A percentile compares a stretch with the other conserved stretches of the same genome.
These are phyloP conservation scores for Candida bentonensis DNA, from an alignment of 805 yeast species.

Conservation along the genomic window DNA sequence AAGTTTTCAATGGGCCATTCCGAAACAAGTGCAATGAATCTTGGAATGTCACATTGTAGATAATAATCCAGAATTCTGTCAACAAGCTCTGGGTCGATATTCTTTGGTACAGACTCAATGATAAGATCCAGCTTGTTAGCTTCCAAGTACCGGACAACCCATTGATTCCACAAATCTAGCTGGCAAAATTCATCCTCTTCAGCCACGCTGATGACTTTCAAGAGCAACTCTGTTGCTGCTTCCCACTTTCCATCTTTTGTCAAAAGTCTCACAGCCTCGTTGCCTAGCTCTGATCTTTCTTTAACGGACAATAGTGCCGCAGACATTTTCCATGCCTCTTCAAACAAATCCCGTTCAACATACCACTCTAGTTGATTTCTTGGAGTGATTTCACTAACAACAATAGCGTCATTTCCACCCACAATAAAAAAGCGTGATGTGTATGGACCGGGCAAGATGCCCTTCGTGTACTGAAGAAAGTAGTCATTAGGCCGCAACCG, in stretches of 20 bases:
- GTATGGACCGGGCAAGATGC: conserved; percentile 5
- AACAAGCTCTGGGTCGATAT: not conserved
- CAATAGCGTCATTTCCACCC: conserved; percentile 70
- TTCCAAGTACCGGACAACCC: not conserved
- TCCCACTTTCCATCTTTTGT: conserved; percentile 35
- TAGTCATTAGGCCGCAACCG: conserved; percentile 70
- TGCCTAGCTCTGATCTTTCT: conserved; percentile 47
- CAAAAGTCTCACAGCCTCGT: conserved; percentile 30
- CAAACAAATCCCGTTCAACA: conserved; percentile 34
- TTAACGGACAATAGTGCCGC: conserved; percentile 35
- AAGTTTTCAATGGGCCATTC: not conserved
- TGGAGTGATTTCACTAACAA: conserved; percentile 56
- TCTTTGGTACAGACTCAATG: not conserved
- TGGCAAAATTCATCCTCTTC: conserved; percentile 6
- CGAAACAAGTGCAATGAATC: not conserved
- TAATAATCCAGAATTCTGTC: not conserved
- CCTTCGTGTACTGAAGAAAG: conserved; percentile 26
- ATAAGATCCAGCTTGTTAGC: not conserved
- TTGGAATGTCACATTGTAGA: not conserved
- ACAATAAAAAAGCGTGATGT: conserved; percentile 45
- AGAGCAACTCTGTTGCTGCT: conserved; percentile 38
- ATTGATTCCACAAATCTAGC: not conserved
- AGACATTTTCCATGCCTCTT: conserved; percentile 71
- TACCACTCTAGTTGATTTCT: conserved; percentile 67
- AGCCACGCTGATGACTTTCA: conserved; percentile 22